phyloP scores from a whole-genome alignment of 2,329 filamentous ascomycete species.

The Catunica adiposa region DNA sequence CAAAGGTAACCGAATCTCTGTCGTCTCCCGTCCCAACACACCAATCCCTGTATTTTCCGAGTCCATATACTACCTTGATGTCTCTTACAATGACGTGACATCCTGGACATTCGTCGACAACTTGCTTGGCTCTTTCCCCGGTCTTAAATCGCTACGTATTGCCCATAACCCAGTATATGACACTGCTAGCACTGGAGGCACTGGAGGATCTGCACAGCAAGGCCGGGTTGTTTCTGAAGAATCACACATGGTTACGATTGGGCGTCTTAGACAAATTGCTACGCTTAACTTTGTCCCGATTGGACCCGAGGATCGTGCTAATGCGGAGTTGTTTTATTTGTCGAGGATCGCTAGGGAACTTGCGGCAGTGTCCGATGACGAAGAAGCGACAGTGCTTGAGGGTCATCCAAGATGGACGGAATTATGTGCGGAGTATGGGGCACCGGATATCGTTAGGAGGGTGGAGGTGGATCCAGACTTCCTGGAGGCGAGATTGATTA shows the following conservation, averaged over 20 bases:
- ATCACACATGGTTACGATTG: slow-evolving; percentile 75
- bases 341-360: slow-evolving; percentile 67
- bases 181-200: slow-evolving; percentile 18
- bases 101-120: slow-evolving; percentile 60
- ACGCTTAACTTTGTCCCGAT: slow-evolving; percentile 61
- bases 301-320: slow-evolving; percentile 55
- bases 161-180: slow-evolving; percentile 75
- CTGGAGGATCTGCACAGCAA: slow-evolving; percentile 30
- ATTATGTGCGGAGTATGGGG: slow-evolving; percentile 61
- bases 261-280: slow-evolving; percentile 50
- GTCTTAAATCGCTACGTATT: slow-evolving; percentile 57
- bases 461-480: slow-evolving; percentile 56
- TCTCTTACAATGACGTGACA: slow-evolving; percentile 54
- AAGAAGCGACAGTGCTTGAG: slow-evolving; percentile 35
- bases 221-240: slow-evolving; percentile 37
- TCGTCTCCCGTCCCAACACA: slow-evolving; percentile 19
- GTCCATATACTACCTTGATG: slow-evolving; percentile 47
- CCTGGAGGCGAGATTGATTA: slow-evolving; percentile 61
- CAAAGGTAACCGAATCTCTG: slow-evolving; percentile 57
- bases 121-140: slow-evolving; percentile 52
- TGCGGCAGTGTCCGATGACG: slow-evolving; percentile 37
- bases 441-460: slow-evolving; percentile 45
- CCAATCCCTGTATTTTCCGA: slow-evolving; percentile 32
- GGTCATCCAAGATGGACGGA: slow-evolving; percentile 56
- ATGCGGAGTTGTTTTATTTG: slow-evolving; percentile 89